Evolutionary conservation across 1,284 basidiomycete species (phyloP).

Genomic region (Termitomyces sp.): DNA sequence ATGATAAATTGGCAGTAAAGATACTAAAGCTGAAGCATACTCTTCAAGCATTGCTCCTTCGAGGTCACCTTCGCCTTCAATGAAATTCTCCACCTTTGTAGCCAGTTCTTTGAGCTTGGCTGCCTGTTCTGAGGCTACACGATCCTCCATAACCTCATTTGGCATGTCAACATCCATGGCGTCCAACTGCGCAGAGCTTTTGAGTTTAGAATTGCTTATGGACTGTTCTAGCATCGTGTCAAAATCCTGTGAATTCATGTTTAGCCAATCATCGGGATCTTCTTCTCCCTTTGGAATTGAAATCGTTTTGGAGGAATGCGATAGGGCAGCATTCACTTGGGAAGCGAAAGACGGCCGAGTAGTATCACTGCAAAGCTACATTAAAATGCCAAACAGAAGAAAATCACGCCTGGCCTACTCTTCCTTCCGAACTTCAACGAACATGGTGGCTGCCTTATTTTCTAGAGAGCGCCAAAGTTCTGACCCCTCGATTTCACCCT

Average conservation of each 20-base stretch:
- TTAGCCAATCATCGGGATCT: conserved; percentile 72
- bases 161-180: conserved; percentile 45
- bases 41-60: conserved; percentile 86
- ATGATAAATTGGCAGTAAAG: conserved; percentile 4
- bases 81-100: conserved; percentile 79
- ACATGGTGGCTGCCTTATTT: conserved; percentile 61
- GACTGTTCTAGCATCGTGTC: conserved; percentile 55
- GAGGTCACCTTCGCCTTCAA: conserved; percentile 82
- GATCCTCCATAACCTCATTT: conserved; percentile 40
- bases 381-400: not conserved
- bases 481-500: conserved; percentile 70
- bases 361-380: conserved; percentile 39
- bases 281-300: conserved; percentile 34
- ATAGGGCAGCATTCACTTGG: conserved; percentile 62
- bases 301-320: conserved; percentile 24
- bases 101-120: conserved; percentile 71
- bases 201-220: conserved; percentile 24
- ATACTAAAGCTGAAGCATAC: conserved; percentile 48
- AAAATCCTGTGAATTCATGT: conserved; percentile 57
- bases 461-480: conserved; percentile 71
- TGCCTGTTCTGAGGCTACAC: conserved; percentile 57
- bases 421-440: conserved; percentile 54
- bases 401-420: conserved; percentile 47
- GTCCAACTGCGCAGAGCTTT: conserved; percentile 20
- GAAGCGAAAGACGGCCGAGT: conserved; percentile 69